Evolutionary conservation across 2,329 filamentous ascomycete species (phyloP).

Genomic region (Sclerotinia minor): DNA sequence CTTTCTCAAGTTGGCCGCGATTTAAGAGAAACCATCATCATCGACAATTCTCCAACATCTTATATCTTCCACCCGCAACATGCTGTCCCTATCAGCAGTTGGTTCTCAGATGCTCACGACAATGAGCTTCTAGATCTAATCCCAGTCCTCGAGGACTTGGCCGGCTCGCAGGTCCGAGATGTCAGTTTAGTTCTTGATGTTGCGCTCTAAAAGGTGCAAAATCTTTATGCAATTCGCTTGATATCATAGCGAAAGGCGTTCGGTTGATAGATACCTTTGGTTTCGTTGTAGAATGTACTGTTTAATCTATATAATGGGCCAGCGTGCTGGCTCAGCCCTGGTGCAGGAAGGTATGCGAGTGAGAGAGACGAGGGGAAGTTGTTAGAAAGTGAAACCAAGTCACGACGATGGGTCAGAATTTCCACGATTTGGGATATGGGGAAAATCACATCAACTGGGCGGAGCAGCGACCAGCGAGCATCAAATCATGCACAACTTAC

Average conservation of each 20-base stretch:
- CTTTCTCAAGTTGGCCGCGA: conserved; percentile 95
- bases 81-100: conserved; percentile 98
- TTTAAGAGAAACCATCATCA: conserved; percentile 97
- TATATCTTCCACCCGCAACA: conserved; percentile 99
- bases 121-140: conserved; percentile 98
- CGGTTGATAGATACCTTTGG: conserved; percentile 44
- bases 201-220: conserved; percentile 56
- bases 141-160: conserved; percentile 95
- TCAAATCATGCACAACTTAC: conserved; percentile 20
- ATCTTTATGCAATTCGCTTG: conserved; percentile 41
- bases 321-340: conserved; percentile 36
- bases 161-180: conserved; percentile 83
- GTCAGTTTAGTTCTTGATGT: conserved; percentile 98
- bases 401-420: not conserved
- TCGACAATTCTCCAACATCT: conserved; percentile 97
- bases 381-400: conserved; percentile 17
- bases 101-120: conserved; percentile 99
- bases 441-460: conserved; percentile 1
- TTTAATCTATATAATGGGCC: conserved; percentile 45
- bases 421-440: conserved; percentile 7
- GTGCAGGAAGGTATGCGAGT: conserved; percentile 26
- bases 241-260: conserved; percentile 45
- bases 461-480: conserved; percentile 13
- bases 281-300: conserved; percentile 45
- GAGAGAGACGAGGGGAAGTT: conserved; percentile 15